phyloP scores from a whole-genome alignment of 2,329 filamentous ascomycete species.

The Hypoxylon sp. region DNA sequence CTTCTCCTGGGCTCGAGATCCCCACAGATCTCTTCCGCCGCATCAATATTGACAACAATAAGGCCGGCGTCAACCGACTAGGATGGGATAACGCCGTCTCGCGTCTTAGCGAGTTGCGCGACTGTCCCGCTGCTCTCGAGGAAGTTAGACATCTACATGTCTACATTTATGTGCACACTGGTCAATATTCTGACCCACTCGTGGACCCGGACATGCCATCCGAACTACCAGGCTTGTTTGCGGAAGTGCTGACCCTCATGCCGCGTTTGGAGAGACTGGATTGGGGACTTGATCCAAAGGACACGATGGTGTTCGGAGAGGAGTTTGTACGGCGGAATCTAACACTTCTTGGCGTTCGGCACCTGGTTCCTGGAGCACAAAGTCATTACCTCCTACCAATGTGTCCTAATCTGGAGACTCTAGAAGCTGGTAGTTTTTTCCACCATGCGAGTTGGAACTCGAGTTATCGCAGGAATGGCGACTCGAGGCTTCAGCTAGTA shows the following conservation, averaged over 20 bases:
- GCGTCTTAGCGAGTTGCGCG: background rate
- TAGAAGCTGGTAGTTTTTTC: too few relatives aligned
- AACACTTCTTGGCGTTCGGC: background rate
- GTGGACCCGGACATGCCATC: background rate
- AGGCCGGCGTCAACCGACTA: background rate
- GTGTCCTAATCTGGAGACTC: too few relatives aligned
- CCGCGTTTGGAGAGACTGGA: background rate
- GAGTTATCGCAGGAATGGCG: too few relatives aligned
- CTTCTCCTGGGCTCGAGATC: too few relatives aligned
- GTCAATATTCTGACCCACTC: background rate
- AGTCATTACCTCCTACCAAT: too few relatives aligned
- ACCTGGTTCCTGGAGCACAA: too few relatives aligned
- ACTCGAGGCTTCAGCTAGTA: too few relatives aligned
- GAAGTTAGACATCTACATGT: background rate
- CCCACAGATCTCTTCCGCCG: too few relatives aligned
- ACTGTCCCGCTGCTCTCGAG: background rate
- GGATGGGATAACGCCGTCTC: background rate
- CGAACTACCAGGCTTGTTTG: too few relatives aligned
- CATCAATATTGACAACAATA: background rate
- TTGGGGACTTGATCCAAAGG: background rate
- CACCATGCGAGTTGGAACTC: too few relatives aligned
- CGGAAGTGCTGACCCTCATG: too few relatives aligned
- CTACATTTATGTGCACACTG: background rate
- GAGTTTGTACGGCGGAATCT: background rate
- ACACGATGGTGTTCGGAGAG: background rate